Conservation (phyloP, 345 rosid genomes). For the Populus euphratica region DNA sequence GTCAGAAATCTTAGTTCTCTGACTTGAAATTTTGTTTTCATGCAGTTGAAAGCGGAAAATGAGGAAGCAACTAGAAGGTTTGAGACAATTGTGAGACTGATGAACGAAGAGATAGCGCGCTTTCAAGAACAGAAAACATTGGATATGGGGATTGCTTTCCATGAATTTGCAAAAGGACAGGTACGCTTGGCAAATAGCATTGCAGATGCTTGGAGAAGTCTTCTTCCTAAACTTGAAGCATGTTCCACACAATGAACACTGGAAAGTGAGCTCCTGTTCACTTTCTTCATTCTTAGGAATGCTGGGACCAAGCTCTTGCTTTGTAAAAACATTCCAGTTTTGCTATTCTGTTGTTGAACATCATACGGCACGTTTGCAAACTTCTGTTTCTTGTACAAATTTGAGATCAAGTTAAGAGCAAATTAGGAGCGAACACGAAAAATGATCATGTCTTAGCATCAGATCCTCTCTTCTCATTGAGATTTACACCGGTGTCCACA, state of each 20-base stretch:
- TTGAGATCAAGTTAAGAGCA: conserved; percentile 4
- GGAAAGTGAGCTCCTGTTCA: conserved; percentile 11
- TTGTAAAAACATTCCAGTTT: conserved; percentile 12
- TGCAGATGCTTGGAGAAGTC: conserved; percentile 96
- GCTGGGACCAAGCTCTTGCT: not conserved
- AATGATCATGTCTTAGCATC: not conserved
- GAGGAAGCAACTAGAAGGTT: conserved; percentile 77
- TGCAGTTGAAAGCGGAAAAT: conserved; percentile 77
- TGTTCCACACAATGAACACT: conserved; percentile 30
- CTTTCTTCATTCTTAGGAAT: not conserved
- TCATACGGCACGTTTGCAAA: not conserved
- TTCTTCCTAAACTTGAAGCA: conserved; percentile 91
- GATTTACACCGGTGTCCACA: not conserved
- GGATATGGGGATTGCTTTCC: conserved; percentile 88
- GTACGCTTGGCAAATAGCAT: conserved; percentile 72
- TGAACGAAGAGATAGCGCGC: conserved; percentile 83
- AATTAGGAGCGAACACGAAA: not conserved
- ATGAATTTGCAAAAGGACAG: conserved; percentile 91
- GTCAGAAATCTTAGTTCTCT: not conserved
- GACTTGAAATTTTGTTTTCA: conserved; percentile 12
- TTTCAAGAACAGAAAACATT: conserved; percentile 87
- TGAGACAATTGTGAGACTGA: conserved; percentile 64
- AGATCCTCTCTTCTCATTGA: not conserved
- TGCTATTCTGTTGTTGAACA: conserved; percentile 17
- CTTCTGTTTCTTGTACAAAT: conserved; percentile 23